Conservation (phyloP, 2,329 filamentous ascomycete species). For the Apiospora saccharicola region DNA sequence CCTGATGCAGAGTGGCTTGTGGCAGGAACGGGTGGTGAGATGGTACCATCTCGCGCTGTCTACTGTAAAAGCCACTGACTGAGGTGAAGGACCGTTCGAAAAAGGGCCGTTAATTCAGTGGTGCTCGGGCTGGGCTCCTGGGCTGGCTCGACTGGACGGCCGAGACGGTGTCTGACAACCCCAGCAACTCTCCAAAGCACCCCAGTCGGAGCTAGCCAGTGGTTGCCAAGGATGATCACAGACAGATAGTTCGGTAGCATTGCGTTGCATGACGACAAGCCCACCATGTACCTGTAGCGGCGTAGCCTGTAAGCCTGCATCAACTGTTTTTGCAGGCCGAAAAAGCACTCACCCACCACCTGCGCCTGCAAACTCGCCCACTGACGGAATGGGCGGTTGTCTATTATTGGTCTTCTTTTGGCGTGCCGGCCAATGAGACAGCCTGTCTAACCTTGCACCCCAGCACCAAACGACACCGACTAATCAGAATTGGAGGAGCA, state of each 20-base stretch:
- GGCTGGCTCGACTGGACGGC: neutral
- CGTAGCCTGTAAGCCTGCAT: neutral
- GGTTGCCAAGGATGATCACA: constrained; percentile 2
- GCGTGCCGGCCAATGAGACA: constrained; percentile 15
- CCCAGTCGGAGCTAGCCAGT: neutral
- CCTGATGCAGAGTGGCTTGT: constrained; percentile 18
- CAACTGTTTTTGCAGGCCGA: neutral
- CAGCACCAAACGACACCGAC: neutral
- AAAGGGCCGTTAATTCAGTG: constrained; percentile 2
- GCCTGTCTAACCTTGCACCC: neutral
- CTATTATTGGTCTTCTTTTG: constrained; percentile 5
- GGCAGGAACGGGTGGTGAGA: constrained; percentile 1
- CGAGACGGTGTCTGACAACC: neutral
- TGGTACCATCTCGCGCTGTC: constrained; percentile 2
- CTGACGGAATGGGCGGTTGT: constrained; percentile 12
- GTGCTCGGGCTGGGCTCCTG: neutral
- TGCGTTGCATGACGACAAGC: constrained; percentile 20
- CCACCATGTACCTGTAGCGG: neutral
- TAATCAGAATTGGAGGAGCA: neutral
- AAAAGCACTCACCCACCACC: neutral
- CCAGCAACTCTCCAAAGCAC: neutral
- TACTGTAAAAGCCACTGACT: constrained; percentile 5
- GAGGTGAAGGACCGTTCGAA: neutral
- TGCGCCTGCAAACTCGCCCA: neutral
- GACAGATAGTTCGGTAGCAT: constrained; percentile 13